Percentiles rank a stretch among this genome's conserved stretches.
Evolutionary conservation across 176 grass and related monocot genomes (phyloP).

Genomic region (Raddia guianensis): DNA sequence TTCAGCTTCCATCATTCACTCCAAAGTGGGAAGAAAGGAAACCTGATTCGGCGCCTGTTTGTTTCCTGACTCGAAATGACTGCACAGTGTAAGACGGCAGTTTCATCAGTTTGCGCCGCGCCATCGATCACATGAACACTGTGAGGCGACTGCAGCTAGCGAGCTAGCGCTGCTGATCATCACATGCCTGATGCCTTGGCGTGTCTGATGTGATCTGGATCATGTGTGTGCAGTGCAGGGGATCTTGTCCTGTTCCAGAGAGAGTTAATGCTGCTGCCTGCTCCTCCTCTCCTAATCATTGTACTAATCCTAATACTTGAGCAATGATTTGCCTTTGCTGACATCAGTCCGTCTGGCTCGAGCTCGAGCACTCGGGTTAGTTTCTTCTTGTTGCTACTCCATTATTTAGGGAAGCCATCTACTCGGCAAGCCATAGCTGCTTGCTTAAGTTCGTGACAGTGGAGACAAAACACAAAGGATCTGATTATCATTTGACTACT

Average conservation of each 20-base stretch:
- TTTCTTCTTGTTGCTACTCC: background rate
- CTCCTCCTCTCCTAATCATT: background rate
- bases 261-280: background rate
- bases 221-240: background rate
- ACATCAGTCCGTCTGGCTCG: no score
- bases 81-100: background rate
- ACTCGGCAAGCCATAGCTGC: no score
- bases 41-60: background rate
- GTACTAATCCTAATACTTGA: background rate
- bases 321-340: background rate
- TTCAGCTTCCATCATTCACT: background rate
- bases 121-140: conserved; percentile 13
- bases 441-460: no score
- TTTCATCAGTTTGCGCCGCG: background rate
- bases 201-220: background rate
- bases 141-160: background rate
- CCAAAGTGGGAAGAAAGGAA: background rate
- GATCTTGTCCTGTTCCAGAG: background rate
- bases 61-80: background rate
- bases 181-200: conserved; percentile 37
- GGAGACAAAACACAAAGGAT: no score
- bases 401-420: background rate
- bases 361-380: background rate
- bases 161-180: no score
- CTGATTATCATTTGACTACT: no score